Evolutionary conservation across 2,329 filamentous ascomycete species (phyloP).

Genomic region (Fusarium graminum): DNA sequence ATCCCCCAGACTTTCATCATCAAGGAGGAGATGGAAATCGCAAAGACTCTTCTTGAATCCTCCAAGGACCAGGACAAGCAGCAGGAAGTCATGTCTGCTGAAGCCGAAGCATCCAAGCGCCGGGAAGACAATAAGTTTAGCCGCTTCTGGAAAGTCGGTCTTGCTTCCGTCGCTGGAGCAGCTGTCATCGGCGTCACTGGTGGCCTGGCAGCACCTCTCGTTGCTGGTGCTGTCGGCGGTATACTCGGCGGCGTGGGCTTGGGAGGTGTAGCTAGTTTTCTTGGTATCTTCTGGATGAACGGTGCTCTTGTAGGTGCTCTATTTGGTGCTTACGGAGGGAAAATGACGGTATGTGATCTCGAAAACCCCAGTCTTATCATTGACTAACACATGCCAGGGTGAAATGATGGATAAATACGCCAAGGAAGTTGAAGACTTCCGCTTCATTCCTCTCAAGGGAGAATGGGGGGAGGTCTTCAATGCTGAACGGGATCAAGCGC

Average conservation of each 20-base stretch:
- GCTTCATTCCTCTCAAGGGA: constrained; percentile 79
- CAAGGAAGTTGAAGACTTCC: constrained; percentile 84
- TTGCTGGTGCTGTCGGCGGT: constrained; percentile 86
- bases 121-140: constrained; percentile 76
- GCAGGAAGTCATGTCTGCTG: constrained; percentile 72
- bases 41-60: constrained; percentile 78
- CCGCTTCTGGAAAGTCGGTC: constrained; percentile 89
- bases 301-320: constrained; percentile 86
- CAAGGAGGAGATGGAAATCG: constrained; percentile 80
- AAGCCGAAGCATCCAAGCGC: constrained; percentile 80
- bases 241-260: constrained; percentile 88
- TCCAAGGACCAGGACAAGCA: constrained; percentile 60
- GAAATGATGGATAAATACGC: constrained; percentile 91
- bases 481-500: constrained; percentile 36
- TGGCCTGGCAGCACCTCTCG: constrained; percentile 87
- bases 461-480: constrained; percentile 53
- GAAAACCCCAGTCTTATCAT: neutral
- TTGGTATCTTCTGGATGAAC: constrained; percentile 89
- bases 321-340: constrained; percentile 90
- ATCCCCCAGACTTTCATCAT: constrained; percentile 73
- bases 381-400: constrained; percentile 61
- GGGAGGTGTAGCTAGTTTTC: constrained; percentile 85
- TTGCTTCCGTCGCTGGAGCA: constrained; percentile 89
- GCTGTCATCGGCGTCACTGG: constrained; percentile 92
- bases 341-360: constrained; percentile 66